Evolutionary conservation across 805 yeast genomes (phyloP), one percentile per base, ranked within the genome.

Genomic region (Clavispora asparagi): DNA sequence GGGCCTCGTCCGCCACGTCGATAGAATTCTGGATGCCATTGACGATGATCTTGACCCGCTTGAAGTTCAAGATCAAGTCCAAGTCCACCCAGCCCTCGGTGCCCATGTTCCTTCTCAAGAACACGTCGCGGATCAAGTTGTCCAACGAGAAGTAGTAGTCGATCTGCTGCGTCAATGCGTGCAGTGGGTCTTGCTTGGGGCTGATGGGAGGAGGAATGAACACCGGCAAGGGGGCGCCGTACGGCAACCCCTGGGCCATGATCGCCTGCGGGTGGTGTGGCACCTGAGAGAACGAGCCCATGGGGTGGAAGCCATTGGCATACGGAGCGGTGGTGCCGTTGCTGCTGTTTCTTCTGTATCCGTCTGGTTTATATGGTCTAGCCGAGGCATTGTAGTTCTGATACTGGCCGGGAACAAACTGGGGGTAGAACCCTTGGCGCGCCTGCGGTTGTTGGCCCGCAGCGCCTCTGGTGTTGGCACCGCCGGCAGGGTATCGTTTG

Each of bases 101-200:
- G 27, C 55, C 57, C 95, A 92, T 87, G 58, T 86, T 87, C 53
- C 81, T 78, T 66, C 96, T 81, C 67, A 94, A 74, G 62, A 70
- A 92, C 43, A 83, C 71, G 68, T 94, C 99, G 68, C 89, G 87
- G 56, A 85, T 73, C 67, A 94, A 75, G 67, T 94, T 94, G 57
- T 89, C 96, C 42, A 83, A 74, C 28, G 95, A 84, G 70, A 94
- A 87, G 67, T 94, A 94, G 73, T 94, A 94, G 62, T 88, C 94
- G 43, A 92, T 72, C 73, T 91, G 98, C 48, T 68, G 64, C 52
- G 58, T 63, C 55, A 71, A 71, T 32, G 77, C 77, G 52, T 65
- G 65, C 48, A 62, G 64, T 28, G 76, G 77, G 48, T 70, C 71
- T 55, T 71, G 76, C 55, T 71, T 68, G 17, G 76, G 75, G 40